Base-by-base conservation (phyloP, 1,284 basidiomycete species). In the Irpex sp. region DNA sequence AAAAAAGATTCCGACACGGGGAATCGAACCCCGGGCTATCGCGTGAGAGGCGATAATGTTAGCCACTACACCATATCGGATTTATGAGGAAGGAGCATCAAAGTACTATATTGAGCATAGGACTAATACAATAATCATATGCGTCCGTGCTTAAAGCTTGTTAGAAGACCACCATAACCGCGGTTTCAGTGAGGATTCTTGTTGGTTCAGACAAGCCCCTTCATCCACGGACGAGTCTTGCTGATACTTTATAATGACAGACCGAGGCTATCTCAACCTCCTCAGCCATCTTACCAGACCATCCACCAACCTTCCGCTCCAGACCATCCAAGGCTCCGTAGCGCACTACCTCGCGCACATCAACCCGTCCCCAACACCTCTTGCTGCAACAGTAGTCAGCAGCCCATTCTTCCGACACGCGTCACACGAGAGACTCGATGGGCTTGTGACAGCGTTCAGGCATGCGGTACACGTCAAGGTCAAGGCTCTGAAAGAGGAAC, bases 381-480 rank as follows among this genome's bases (percentile, higher is more conserved):
- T 91, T 16, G 79, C 85, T 0, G 88, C 85, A n/a, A 80, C 83
- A 7, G 78, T 84, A 39, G 79, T 90, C 61, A 82, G 82, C 45
- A 86, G 86, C 49, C 80, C 85, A 1, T 82, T 84, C 67, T 81
- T 85, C 51, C 74, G 76, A 19, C 79, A 82, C 0, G 18, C 52
- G 12, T 61, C 66, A 4, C 73, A 83, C 63, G 67, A 75, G 19
- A 82, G 78, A 65, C 78, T 88, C 14, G 77, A 83, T 60, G 74
- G 80, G 0, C 78, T 91, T 33, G 72, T 76, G 6, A 79, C 79
- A 12, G 80, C 86, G 9, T 86, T 88, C 68, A 80, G 86, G 12
- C 83, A 86, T 74, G 85, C 86, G 3, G 73, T 81, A 1, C 86
- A 87, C 68, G 68, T 85, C 16, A 86, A 84, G 64, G 74, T 80